A percentile compares a stretch with the other conserved stretches of the same genome.
Evolutionary conservation across 179 eudicot genomes (phyloP).

Genomic region (Silene coronaria): DNA sequence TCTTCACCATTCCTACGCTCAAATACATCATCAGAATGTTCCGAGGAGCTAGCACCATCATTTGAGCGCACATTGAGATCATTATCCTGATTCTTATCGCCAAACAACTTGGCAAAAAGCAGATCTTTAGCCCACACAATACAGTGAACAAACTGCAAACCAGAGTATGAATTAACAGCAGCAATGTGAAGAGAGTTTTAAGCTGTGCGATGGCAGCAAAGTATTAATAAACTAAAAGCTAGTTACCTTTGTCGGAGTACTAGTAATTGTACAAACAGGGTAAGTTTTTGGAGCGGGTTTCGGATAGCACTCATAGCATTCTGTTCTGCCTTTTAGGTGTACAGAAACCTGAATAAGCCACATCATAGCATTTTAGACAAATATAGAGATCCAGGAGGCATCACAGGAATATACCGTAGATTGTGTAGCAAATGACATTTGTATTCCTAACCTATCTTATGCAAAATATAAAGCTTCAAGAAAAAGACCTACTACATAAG

Average conservation of each 20-base stretch:
- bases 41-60: constrained; percentile 73
- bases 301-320: constrained; percentile 93
- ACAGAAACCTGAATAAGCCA: constrained; percentile 63
- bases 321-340: constrained; percentile 76
- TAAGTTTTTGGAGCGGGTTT: constrained; percentile 94
- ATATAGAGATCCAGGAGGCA: not conserved
- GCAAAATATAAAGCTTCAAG: not conserved
- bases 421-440: not conserved
- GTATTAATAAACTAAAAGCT: not conserved
- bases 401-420: not conserved
- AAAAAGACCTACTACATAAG: not conserved
- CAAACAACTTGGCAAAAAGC: constrained; percentile 85
- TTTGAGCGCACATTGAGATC: constrained; percentile 85
- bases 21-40: constrained; percentile 63
- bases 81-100: constrained; percentile 86
- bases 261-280: constrained; percentile 97
- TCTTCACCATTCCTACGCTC: constrained; percentile 63
- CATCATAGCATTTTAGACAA: not conserved
- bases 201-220: not conserved
- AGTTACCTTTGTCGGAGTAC: constrained; percentile 89
- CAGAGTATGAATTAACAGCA: not conserved
- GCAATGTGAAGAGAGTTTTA: not conserved
- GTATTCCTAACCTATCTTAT: not conserved
- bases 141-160: constrained; percentile 92
- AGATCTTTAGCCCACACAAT: constrained; percentile 99